Conservation (phyloP, 108 stramenopile genomes). For the Skeletonema menzelii region DNA sequence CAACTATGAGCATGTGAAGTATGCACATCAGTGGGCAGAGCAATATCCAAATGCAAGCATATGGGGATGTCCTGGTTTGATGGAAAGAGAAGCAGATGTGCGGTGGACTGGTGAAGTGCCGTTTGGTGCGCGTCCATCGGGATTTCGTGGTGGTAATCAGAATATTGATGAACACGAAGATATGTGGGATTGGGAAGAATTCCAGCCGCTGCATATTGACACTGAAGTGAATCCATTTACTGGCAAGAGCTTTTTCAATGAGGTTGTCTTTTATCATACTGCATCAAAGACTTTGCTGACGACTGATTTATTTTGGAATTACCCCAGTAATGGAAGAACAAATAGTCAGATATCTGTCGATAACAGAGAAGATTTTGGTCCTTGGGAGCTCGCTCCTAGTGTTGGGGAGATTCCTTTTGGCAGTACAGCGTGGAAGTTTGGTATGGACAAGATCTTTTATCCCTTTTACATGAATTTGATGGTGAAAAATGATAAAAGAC, state of each 20-base stretch:
- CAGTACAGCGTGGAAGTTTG: slow-evolving; percentile 59
- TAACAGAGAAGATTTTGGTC: slow-evolving; percentile 44
- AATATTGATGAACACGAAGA: slow-evolving; percentile 1
- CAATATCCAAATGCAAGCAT: slow-evolving; percentile 66
- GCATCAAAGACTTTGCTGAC: slow-evolving; percentile 69
- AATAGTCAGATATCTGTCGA: slow-evolving; percentile 43
- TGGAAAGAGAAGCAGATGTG: slow-evolving; percentile 52
- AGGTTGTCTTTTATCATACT: slow-evolving; percentile 77
- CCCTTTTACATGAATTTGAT: slow-evolving; percentile 87
- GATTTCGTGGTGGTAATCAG: slow-evolving; percentile 14
- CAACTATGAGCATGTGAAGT: slow-evolving; percentile 89
- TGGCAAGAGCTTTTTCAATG: slow-evolving; percentile 84
- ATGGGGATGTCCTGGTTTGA: slow-evolving; percentile 86
- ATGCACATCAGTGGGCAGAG: slow-evolving; percentile 62
- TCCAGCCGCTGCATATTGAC: slow-evolving; percentile 72
- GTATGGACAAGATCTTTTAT: slow-evolving; percentile 80
- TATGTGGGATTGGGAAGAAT: slow-evolving; percentile 66
- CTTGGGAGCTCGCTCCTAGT: slow-evolving; percentile 75
- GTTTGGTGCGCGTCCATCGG: slow-evolving; percentile 41
- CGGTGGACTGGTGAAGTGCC: slow-evolving; percentile 74
- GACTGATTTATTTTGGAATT: slow-evolving; percentile 90
- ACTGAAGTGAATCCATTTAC: slow-evolving; percentile 84
- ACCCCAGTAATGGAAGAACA: slow-evolving; percentile 70
- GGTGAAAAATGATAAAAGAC: slow-evolving; percentile 52
- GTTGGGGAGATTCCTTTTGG: slow-evolving; percentile 70